Evolutionary conservation across 208 protist species (phyloP), one percentile per base, ranked within the genome.

Genomic region (Porcisia deanei): DNA sequence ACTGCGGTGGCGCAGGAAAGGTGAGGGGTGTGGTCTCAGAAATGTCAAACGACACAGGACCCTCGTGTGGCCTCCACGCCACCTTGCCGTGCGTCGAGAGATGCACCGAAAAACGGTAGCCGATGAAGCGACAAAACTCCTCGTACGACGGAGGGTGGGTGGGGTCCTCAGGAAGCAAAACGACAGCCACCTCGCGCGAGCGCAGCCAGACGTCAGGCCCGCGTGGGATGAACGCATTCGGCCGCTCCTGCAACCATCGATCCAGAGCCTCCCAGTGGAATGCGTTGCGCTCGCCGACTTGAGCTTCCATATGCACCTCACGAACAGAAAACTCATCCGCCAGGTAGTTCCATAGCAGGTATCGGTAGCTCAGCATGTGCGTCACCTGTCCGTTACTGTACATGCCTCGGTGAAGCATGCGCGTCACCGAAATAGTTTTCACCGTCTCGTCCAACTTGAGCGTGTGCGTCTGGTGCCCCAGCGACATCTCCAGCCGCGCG

Each of bases 401-500:
- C 86, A 93, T 91, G 57, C 93, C 91, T 39, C 88, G 81, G 73
- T 97, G 93, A 79, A 94, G 78, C 84, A 89, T 86, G 60, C 93
- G 89, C 39, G 85, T 89, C 54, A 97, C 83, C 43, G 83, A 91
- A 39, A 97, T 80, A 39, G 82, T 90, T 68, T 89, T 85, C 8
- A 82, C 86, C 63, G 89, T 88, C 80, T 97, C 93, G 69, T 76
- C 79, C 22, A 97, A 80, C 70, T 95, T 94, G 57, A 97, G 66
- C 37, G 85, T 88, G 80, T 97, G 93, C 39, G 85, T 88, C 76
- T 97, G 93, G 84, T 97, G 91, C 4, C 93, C 90, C 22, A 95
- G 85, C 5, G 93, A 92, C 80, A 95, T 83, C 66, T 95, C 89
- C 25, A 97, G 60, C 39, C 86, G 83, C 39, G 84, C 81, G 76